A percentile compares a stretch with the other conserved stretches of the same genome.
Evolutionary conservation across 495 filamentous ascomycete genomes (phyloP).

Genomic region (Neurospora intermedia): DNA sequence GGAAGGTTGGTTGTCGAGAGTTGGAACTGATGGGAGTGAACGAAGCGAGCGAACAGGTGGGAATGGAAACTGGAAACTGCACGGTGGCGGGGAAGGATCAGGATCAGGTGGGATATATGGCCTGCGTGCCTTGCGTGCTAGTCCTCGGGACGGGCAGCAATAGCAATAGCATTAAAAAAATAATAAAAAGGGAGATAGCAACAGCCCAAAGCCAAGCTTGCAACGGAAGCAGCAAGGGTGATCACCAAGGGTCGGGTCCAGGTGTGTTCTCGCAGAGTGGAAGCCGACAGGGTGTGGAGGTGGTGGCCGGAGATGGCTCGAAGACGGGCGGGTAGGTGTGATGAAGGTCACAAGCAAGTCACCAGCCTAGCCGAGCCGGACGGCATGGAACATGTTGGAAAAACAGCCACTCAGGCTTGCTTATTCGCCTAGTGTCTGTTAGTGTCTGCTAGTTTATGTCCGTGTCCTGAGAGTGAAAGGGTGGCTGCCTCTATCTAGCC

Average conservation of each 20-base stretch:
- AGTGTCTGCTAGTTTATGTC: neutral
- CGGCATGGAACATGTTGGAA: constrained; percentile 21
- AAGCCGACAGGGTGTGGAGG: constrained; percentile 1
- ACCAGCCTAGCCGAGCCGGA: constrained; percentile 1
- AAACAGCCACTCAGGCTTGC: constrained; percentile 1
- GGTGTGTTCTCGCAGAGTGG: constrained; percentile 5
- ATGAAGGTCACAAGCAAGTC: neutral
- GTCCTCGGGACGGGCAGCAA: neutral
- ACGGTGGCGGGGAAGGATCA: constrained; percentile 11
- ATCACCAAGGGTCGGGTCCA: neutral
- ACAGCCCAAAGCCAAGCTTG: neutral
- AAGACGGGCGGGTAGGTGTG: neutral
- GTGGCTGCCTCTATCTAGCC: neutral
- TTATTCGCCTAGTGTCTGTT: neutral
- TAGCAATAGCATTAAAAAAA: neutral
- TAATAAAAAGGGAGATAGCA: neutral
- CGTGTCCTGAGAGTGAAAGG: neutral
- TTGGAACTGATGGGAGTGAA: neutral
- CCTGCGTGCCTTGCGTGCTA: constrained; percentile 8
- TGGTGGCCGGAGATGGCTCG: constrained; percentile 9
- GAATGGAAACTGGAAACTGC: constrained; percentile 4
- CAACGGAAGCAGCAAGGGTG: neutral
- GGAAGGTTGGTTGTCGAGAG: constrained; percentile 6
- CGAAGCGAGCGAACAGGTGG: neutral
- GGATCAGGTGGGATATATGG: constrained; percentile 13